These are phyloP conservation scores for Diaporthe vaccinii DNA, from an alignment of 2,329 filamentous ascomycete species.

Conservation along the genomic window DNA sequence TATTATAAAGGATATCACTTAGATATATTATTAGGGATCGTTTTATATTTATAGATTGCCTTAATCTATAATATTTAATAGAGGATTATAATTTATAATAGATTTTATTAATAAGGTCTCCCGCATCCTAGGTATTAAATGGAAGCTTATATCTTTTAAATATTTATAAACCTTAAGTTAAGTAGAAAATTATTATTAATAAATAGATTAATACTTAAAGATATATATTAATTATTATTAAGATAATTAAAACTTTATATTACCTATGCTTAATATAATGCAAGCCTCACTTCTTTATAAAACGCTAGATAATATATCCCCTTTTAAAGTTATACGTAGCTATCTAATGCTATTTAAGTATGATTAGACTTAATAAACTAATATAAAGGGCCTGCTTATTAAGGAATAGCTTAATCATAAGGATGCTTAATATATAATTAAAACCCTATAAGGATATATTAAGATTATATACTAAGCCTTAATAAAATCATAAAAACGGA, in stretches of 20 bases:
- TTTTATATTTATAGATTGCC: not conserved
- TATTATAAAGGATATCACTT: not conserved
- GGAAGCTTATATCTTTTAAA: not conserved
- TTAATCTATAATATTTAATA: not conserved
- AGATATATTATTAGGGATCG: not conserved
- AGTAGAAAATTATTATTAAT: not conserved
- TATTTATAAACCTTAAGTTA: not conserved
- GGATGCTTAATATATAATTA: not conserved
- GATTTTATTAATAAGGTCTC: too few relatives aligned
- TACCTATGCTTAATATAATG: not conserved
- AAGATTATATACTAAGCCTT: not conserved
- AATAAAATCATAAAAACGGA: not conserved
- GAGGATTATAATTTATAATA: not conserved
- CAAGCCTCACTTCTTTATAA: not conserved
- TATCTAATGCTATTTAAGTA: not conserved
- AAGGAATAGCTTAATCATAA: not conserved
- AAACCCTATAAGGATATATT: not conserved
- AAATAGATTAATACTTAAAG: not conserved
- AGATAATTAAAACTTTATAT: not conserved
- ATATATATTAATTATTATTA: constrained; percentile 6
- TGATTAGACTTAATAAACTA: not conserved
- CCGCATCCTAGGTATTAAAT: not conserved
- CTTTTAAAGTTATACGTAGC: not conserved
- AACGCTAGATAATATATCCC: not conserved
- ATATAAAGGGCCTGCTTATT: not conserved